These are phyloP conservation scores for Kazachstania kunashirensis DNA, from an alignment of 805 yeast genomes.

Conservation along the genomic window DNA sequence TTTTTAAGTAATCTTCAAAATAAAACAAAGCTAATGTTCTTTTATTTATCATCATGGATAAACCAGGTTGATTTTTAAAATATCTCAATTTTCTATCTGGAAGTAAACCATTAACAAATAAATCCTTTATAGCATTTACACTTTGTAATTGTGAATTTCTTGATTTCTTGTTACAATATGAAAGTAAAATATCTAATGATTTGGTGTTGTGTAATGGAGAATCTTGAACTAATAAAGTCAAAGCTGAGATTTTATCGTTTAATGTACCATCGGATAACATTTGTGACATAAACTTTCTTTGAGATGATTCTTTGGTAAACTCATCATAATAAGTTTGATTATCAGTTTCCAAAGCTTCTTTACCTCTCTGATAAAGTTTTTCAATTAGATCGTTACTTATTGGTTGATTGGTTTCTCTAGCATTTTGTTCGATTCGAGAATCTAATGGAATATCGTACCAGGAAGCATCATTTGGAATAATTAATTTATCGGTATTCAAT, in stretches of 20 bases:
- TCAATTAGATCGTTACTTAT: conserved; percentile 46
- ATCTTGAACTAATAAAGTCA: conserved; percentile 87
- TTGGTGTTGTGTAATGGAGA: conserved; percentile 85
- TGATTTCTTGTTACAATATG: conserved; percentile 81
- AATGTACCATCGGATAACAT: conserved; percentile 87
- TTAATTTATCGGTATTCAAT: conserved; percentile 46
- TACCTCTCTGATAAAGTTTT: conserved; percentile 55
- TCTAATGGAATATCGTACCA: conserved; percentile 64
- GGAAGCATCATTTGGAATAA: conserved; percentile 53
- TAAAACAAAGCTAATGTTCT: conserved; percentile 62
- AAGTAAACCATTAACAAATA: conserved; percentile 70
- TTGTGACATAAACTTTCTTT: conserved; percentile 78
- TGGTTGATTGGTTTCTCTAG: conserved; percentile 15
- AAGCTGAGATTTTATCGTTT: conserved; percentile 88
- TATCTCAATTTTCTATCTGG: conserved; percentile 75
- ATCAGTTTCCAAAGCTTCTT: conserved; percentile 55
- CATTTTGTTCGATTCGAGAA: conserved; percentile 15
- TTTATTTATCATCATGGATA: conserved; percentile 37
- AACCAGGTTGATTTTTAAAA: conserved; percentile 66
- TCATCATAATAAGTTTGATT: conserved; percentile 63
- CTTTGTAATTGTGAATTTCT: conserved; percentile 90
- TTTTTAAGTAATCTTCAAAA: conserved; percentile 84
- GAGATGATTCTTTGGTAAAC: conserved; percentile 66
- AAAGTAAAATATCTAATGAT: conserved; percentile 67
- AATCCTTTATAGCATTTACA: conserved; percentile 80